A percentile compares a stretch with the other conserved stretches of the same genome.
Conservation (phyloP, 225 moss, liverwort and hornwort genomes). For the Bryum argenteum region DNA sequence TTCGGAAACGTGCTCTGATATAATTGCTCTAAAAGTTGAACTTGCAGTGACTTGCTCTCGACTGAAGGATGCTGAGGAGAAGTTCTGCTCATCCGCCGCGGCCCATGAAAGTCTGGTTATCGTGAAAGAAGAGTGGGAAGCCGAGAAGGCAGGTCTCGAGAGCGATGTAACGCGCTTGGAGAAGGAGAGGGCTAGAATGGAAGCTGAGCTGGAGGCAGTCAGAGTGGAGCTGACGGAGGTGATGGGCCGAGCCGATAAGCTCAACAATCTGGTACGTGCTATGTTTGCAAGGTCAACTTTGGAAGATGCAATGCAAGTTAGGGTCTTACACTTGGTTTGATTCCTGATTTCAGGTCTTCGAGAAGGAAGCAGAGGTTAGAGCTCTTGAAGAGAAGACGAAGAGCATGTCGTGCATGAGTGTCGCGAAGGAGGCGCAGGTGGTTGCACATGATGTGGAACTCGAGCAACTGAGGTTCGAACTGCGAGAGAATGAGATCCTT, state of each 20-base stretch:
- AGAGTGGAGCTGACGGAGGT: constrained; percentile 35
- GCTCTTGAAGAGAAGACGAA: constrained; percentile 27
- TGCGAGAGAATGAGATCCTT: constrained; percentile 34
- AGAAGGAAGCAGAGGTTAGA: constrained; percentile 36
- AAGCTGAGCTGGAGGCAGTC: constrained; percentile 29
- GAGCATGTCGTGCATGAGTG: constrained; percentile 38
- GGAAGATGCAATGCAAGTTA: neutral
- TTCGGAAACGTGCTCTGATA: constrained; percentile 10
- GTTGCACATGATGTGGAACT: constrained; percentile 25
- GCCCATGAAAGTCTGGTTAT: constrained; percentile 39
- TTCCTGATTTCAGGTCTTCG: constrained; percentile 26
- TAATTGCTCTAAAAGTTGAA: constrained; percentile 38
- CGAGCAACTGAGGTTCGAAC: constrained; percentile 34
- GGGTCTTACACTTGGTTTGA: constrained; percentile 21
- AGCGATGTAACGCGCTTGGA: constrained; percentile 26
- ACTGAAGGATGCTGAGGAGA: constrained; percentile 33
- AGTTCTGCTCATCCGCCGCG: constrained; percentile 35
- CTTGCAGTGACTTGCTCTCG: constrained; percentile 27
- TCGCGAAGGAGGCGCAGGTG: constrained; percentile 31
- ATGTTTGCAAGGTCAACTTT: neutral
- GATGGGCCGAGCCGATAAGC: constrained; percentile 21
- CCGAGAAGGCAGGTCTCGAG: constrained; percentile 32
- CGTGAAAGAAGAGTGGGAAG: constrained; percentile 48
- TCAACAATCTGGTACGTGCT: constrained; percentile 40
- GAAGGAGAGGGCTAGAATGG: constrained; percentile 22